Evolutionary conservation across 73 alveolate genomes (phyloP).

Genomic region (Paramecium octaurelia): DNA sequence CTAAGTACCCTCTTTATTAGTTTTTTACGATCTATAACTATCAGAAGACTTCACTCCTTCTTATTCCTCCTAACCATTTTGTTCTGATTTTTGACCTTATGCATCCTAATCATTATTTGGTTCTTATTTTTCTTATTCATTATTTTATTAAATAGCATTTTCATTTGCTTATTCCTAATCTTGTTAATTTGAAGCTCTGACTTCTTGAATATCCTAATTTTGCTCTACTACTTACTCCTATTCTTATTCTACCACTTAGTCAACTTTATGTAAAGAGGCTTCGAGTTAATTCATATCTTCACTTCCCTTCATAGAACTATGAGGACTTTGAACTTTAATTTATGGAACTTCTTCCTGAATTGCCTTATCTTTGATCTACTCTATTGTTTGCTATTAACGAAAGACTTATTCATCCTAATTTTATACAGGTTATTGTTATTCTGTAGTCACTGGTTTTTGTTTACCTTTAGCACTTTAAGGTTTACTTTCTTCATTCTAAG

Average conservation of each 20-base stretch:
- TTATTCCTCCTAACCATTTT: not conserved
- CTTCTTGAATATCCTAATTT: not conserved
- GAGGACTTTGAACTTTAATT: not conserved
- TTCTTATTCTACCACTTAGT: not conserved
- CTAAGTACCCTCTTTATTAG: not conserved
- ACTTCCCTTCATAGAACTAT: not conserved
- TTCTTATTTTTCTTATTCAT: not conserved
- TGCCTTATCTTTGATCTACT: not conserved
- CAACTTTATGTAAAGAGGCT: not conserved
- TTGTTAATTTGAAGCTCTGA: not conserved
- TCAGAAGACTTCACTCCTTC: not conserved
- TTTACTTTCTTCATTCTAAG: not conserved
- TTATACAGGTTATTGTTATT: not conserved
- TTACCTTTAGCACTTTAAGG: not conserved
- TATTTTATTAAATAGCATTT: not conserved
- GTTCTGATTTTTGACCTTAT: not conserved
- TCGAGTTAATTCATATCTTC: not conserved
- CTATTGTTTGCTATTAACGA: not conserved
- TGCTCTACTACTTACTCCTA: not conserved
- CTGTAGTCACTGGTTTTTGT: not conserved
- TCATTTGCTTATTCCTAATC: not conserved
- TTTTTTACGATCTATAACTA: not conserved
- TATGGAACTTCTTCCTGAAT: not conserved
- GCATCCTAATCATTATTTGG: not conserved
- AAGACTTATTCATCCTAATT: not conserved